Evolutionary conservation across 257 asterid species (phyloP), one percentile per base, ranked within the genome.

Genomic region (Euphrasia confusa): DNA sequence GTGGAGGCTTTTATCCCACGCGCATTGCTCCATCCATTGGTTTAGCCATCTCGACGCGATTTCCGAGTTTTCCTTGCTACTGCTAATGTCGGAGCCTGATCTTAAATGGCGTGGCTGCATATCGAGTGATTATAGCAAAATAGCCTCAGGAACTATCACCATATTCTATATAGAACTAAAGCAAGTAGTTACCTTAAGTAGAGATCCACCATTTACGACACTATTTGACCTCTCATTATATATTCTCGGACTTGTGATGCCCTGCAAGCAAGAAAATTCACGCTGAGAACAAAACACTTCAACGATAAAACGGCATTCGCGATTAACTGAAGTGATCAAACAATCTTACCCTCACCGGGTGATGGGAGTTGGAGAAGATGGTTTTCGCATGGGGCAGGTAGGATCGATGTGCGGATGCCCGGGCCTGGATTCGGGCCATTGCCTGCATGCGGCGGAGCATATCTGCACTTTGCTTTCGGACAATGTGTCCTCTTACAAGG

Each of bases 351-450:
- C 90, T 82, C 69, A 84, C 96, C 42, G 70, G 78, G 7, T 71
- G 77, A 61, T 52, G 71, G 48, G 72, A 68, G 54, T 70, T 69
- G 28, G 73, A 47, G 54, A 66, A 66, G 6, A 68, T 79, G 63
- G 58, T 49, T 24, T 69, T 79, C 56, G 67, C 12, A 59, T 55
- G 64, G 28, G 86, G 30, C 10, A 60, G 24, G 72, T 69, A 61
- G 30, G 69, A 71, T 64, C 99, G 85, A 55, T 65, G 75, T 17
- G 88, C 83, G 73, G 87, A 87, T 15, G 97, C 97, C 61, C 88
- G 89, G 79, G 96, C 99, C 68, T 93, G 99, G 73, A 92, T 93
- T 61, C 96, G 81, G 55, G 90, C 96, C 97, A 89, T 80, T 54
- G 97, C 90, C 67, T 93, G 97, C 99, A 92, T 89, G 26, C 97